Evolutionary conservation across 2,329 filamentous ascomycete genomes (phyloP), one percentile per base, ranked within the genome.

Genomic region (Aspergillus hortae): DNA sequence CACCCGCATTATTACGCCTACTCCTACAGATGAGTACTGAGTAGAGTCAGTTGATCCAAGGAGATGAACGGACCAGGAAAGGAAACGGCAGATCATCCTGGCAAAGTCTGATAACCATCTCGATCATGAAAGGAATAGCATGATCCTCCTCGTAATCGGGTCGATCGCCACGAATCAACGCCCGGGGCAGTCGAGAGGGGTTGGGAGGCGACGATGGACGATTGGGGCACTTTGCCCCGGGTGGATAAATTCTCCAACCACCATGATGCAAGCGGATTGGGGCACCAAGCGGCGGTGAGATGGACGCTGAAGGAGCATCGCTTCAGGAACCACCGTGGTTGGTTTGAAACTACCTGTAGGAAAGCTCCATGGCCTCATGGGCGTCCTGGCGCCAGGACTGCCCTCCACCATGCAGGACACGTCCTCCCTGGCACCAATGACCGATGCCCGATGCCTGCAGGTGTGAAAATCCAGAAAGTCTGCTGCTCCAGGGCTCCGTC

Each of bases 341-440:
- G 19, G 40, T 23, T 10, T 21, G 14, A 4, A 42, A 23, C 40
- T 42, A 19, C 19, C 19, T 19, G 19, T 19, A 21, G 12, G 3
- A 38, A 38, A 38, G 35, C 35, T 38, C 35, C 35, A 38, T 38
- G 35, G 35, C 35, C 35, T 30, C 27, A 30, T 30, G 27, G 27
- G 10, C 27, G 23, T 23, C 5, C 23, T 23, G 6, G 23, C 23
- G 7, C 35, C 35, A 38, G 27, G 14, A 42, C 40, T 23, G 15
- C 40, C 11, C 6, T 19, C 40, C 40, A 12, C 15, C 15, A 38
- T 41, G 14, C 48, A 35, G 33, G 35, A 46, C 35, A 42, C 23
- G 21, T n/a, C 27, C 27, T 42, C 47, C 43, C 43, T 45, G 40
- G 35, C 52, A 42, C 44, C 52, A 48, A 54, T 54, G 35, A 15